Percentiles rank a stretch among this genome's conserved stretches.
Conservation (phyloP, 2,329 filamentous ascomycete species). For the Pseudogymnoascus sp. region DNA sequence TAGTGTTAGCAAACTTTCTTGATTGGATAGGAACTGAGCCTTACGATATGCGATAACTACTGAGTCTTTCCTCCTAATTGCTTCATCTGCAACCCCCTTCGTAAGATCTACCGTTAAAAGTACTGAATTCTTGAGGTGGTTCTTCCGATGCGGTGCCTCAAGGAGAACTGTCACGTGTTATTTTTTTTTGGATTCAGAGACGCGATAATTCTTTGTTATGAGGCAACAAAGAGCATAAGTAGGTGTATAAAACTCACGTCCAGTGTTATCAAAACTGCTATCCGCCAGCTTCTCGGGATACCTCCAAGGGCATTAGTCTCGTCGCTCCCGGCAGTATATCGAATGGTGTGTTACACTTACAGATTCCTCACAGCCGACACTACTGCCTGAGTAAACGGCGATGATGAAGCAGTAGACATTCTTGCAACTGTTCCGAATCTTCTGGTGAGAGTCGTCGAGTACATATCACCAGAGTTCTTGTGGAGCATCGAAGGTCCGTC, state of each 20-base stretch:
- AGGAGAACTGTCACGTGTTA: constrained; percentile 45
- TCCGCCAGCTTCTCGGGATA: constrained; percentile 88
- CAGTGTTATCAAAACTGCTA: constrained; percentile 93
- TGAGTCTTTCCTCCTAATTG: constrained; percentile 65
- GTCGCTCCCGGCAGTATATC: not conserved
- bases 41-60: constrained; percentile 85
- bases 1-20: constrained; percentile 6
- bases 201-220: not conserved
- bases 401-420: constrained; percentile 20
- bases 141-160: constrained; percentile 55
- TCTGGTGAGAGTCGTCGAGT: not conserved
- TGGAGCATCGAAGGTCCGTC: constrained; percentile 1
- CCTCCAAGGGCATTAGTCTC: constrained; percentile 35
- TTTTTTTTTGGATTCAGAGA: constrained; percentile 6
- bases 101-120: constrained; percentile 89
- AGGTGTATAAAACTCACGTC: constrained; percentile 36
- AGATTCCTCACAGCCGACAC: constrained; percentile 71
- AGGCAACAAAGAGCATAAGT: not conserved
- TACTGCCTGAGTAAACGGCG: constrained; percentile 53
- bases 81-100: constrained; percentile 79
- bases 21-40: constrained; percentile 20
- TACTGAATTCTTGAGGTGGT: constrained; percentile 54
- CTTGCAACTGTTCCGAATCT: constrained; percentile 10
- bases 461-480: not conserved
- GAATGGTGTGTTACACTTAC: constrained; percentile 39